Evolutionary conservation across 805 yeast genomes (phyloP), one percentile per base, ranked within the genome.

Genomic region (Maudiozyma serrabonitensis): DNA sequence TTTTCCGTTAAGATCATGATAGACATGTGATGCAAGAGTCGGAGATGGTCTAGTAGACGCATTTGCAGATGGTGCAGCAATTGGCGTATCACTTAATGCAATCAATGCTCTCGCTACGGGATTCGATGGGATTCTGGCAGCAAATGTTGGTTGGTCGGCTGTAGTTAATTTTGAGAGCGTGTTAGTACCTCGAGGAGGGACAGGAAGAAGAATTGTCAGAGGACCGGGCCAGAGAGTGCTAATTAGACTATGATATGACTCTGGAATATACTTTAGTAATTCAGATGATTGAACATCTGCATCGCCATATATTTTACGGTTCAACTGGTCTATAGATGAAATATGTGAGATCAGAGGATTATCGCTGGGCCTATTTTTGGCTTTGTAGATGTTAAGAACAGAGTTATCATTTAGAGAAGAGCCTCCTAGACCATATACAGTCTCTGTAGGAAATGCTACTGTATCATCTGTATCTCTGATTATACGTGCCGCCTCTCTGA

Each of bases 31-130:
- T 0, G 99, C 98, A 34, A 75, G 60, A 0, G 99, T 93, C 1
- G 98, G 96, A 18, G 95, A 85, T 1, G 99, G 99, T 46, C 88
- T 72, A 0, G 99, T 93, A 1, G 96, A 88, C 1, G 96, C 91
- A 66, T 93, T 93, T 2, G 99, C 99, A 1, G 96, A 87, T 0
- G 99, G 99, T 0, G 99, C 99, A 0, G 99, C 99, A 37, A 93
- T 68, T 1, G 99, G 98, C 1, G 85, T 77, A 55, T 89, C 93
- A 48, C 95, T 79, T 12, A 86, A 59, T 1, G 87, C 85, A 48
- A 93, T 89, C 43, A 93, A 70, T 0, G 98, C 95, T 52, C 99
- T 72, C 0, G 98, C 98, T 1, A 93, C 78, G 0, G 91, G 87
- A 65, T 91, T 84, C 4, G 76, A 69, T 1, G 99, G 99, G 63